phyloP scores from a whole-genome alignment of 768 basidiomycete species.

The Hirschioporus abietinus region DNA sequence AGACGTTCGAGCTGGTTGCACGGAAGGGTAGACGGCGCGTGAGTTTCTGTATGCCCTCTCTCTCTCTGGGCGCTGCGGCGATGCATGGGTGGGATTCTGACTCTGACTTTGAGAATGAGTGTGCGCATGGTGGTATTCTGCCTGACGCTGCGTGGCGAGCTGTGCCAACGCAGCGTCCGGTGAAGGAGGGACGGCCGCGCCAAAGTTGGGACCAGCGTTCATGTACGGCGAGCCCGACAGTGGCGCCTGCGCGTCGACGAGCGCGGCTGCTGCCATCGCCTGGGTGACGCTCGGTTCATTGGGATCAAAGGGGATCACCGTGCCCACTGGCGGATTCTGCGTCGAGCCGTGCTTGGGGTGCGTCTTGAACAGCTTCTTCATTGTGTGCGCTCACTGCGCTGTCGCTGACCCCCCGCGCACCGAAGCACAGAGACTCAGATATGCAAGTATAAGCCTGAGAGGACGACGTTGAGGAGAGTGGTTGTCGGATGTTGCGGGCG shows the following conservation, averaged over 20 bases:
- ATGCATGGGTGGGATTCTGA: neutral
- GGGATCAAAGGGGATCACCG: neutral
- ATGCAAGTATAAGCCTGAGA: no score
- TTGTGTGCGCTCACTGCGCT: neutral
- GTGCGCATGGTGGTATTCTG: neutral
- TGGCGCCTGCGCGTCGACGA: neutral
- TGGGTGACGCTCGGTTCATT: neutral
- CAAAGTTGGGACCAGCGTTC: neutral
- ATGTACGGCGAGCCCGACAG: neutral
- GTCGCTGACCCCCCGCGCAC: conserved; percentile 6
- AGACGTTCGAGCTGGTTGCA: neutral
- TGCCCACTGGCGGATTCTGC: neutral
- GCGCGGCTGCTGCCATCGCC: neutral
- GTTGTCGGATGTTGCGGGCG: conserved; percentile 21
- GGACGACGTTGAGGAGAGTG: conserved; percentile 9
- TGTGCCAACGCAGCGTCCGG: neutral
- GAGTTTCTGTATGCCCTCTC: neutral
- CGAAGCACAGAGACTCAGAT: conserved; percentile 14
- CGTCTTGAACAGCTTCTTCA: neutral
- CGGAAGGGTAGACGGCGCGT: neutral
- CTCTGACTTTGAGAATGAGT: neutral
- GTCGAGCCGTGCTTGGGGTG: neutral
- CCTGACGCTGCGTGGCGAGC: neutral
- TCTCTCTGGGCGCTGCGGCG: neutral
- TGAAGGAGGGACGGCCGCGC: neutral